These are phyloP conservation scores for Diversispora epigaea DNA, from an alignment of 192 early-diverging fungal genomes.

Conservation along the genomic window DNA sequence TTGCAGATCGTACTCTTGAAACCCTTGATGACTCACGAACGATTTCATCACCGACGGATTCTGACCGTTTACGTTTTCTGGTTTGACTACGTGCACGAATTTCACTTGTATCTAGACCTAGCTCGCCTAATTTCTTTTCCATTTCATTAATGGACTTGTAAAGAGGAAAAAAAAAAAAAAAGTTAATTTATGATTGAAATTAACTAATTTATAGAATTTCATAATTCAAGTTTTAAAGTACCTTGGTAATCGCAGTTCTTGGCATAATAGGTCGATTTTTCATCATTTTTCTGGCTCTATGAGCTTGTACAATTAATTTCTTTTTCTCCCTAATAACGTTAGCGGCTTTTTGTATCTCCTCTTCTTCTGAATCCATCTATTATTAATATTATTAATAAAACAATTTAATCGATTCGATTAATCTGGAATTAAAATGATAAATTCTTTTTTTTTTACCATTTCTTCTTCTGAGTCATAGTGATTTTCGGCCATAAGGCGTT, in stretches of 20 bases:
- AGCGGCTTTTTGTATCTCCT: slow-evolving; percentile 73
- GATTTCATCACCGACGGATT: slow-evolving; percentile 66
- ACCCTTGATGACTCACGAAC: slow-evolving; percentile 61
- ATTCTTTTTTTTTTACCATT: slow-evolving; percentile 35
- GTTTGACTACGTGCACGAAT: slow-evolving; percentile 63
- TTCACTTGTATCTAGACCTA: slow-evolving; percentile 72
- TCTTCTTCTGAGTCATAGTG: slow-evolving; percentile 86
- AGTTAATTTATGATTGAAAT: slow-evolving; percentile 22
- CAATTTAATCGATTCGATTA: background rate
- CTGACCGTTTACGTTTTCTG: slow-evolving; percentile 75
- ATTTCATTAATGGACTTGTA: slow-evolving; percentile 57
- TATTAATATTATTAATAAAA: background rate
- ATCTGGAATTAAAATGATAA: background rate
- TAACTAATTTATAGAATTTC: background rate
- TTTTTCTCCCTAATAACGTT: slow-evolving; percentile 83
- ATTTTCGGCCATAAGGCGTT: slow-evolving; percentile 88
- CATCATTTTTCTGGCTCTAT: slow-evolving; percentile 74
- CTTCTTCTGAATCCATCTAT: slow-evolving; percentile 77
- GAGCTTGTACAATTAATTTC: slow-evolving; percentile 73
- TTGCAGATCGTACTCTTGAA: slow-evolving; percentile 32
- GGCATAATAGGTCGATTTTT: slow-evolving; percentile 73
- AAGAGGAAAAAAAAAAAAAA: background rate
- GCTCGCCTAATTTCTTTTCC: slow-evolving; percentile 64
- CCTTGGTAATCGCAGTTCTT: slow-evolving; percentile 51
- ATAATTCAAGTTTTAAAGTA: background rate